Base-by-base conservation (phyloP, 140 eudicot genomes). In the Ambrosia hybrid region DNA sequence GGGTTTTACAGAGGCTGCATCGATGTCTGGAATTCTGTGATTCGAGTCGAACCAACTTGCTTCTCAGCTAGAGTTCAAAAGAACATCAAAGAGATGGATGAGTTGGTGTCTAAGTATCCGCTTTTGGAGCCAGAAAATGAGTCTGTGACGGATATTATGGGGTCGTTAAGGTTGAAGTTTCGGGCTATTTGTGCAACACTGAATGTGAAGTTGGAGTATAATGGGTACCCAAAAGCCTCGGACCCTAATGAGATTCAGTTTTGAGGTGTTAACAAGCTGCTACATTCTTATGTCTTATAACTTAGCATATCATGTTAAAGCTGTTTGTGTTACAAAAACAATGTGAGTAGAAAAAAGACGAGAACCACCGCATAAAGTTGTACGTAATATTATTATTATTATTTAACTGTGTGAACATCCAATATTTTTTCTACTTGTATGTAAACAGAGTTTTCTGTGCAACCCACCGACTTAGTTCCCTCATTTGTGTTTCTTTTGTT, bases 1-100 rank as follows among this genome's bases (percentile, higher is more conserved):
- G 97, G 96, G 56, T 89, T 91, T 59, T 91, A 91, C 80, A 80
- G 82, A 71, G 98, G 96, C 14, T 85, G 90, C 75, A 70, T 87
- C 12, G 88, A 79, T 11, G 72, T 92, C 3, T 92, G 96, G 90
- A 77, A 57, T 63, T 72, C 95, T 14, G 95, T 81, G 3, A 78
- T 92, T 33, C 80, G 70, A 51, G 78, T 85, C 14, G 87, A 92
- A 33, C 86, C 90, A 43, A 69, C 56, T 7, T 84, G 74, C 43
- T 79, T 81, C 65, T 85, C 96, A 43, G 13, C 79, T 12, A 71
- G 96, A 58, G 81, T 85, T 15, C 82, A 85, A 69, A 67, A 81
- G 75, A 79, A 79, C 26, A 81, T 88, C 73, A 82, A 80, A 56
- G 87, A 87, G 75, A 87, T 87, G 87, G 85, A 85, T 26, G 87